phyloP scores from a whole-genome alignment of 805 yeast species.

The Deakozyma indianensis region DNA sequence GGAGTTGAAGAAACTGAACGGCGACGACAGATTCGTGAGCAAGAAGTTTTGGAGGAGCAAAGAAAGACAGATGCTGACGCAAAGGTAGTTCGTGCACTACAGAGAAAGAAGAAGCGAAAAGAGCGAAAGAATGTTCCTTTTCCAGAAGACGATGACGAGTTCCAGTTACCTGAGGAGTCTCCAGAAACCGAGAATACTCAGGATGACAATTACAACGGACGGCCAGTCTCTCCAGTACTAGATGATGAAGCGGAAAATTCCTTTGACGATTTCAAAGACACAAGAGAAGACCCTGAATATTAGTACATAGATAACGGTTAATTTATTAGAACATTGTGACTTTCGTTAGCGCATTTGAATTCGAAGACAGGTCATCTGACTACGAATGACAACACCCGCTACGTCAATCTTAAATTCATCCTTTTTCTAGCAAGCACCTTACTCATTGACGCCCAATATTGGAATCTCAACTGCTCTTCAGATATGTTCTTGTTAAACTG shows the following conservation, averaged over 20 bases:
- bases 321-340: too few species aligned
- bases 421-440: too few species aligned
- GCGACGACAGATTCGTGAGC: constrained; percentile 50
- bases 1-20: constrained; percentile 82
- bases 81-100: constrained; percentile 4
- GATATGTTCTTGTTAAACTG: too few species aligned
- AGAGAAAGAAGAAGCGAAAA: constrained; percentile 9
- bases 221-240: not conserved
- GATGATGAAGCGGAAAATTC: not conserved
- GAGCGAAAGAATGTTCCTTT: constrained; percentile 7
- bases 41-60: constrained; percentile 43
- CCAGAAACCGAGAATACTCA: not conserved
- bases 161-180: not conserved
- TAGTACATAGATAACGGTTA: not conserved
- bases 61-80: constrained; percentile 17
- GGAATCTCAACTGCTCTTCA: too few species aligned
- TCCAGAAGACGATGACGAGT: constrained; percentile 6
- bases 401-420: too few species aligned
- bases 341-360: too few species aligned
- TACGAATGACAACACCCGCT: too few species aligned
- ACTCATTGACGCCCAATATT: too few species aligned
- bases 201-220: not conserved
- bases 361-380: too few species aligned
- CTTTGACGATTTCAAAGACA: not conserved
- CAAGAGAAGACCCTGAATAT: not conserved